Evolutionary conservation across 768 basidiomycete species (phyloP), one percentile per base, ranked within the genome.

Genomic region (Suillus discolor): DNA sequence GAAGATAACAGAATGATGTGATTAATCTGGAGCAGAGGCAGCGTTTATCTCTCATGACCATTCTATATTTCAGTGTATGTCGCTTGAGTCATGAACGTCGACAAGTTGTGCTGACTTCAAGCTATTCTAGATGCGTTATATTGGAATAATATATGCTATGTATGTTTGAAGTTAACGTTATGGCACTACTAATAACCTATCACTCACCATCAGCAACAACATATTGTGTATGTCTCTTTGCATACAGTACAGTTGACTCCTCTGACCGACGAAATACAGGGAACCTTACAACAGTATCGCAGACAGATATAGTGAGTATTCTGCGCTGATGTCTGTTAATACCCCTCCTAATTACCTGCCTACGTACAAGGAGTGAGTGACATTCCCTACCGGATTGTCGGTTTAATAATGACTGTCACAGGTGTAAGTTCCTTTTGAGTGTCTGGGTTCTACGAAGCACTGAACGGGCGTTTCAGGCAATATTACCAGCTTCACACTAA

Each of bases 401-500:
- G 20, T 45, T 45, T 8, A 20, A 20, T 45, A 11, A 45, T 45
- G 4, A 45, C 20, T 45, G 20, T n/a, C 4, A 45, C 44, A 45
- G 44, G 4, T n/a, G 44, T 45, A 45, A 9, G 44, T 45, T 45
- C 8, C 8, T n/a, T 45, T 45, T 9, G 20, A 45, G 20, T n/a
- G 9, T 45, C 8, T n/a, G 11, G 31, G 20, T 45, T 45, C 20
- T 20, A 44, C 18, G 18, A 44, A 18, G 42, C 44, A 12, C 44
- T 45, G 11, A 60, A 90, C 61, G 18, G 3, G 28, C 6, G 2
- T 31, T 54, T 20, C 16, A 54, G 53, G 53, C 53, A 93, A 45
- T 45, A n/a, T n/a, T 11, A 45, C 20, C 4, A n/a, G 4, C 9
- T n/a, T 20, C 11, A 11, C 44, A 45, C 11, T n/a, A 45, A 9